These are phyloP conservation scores for Murraya koenigii DNA, from an alignment of 345 rosid species.

Conservation along the genomic window DNA sequence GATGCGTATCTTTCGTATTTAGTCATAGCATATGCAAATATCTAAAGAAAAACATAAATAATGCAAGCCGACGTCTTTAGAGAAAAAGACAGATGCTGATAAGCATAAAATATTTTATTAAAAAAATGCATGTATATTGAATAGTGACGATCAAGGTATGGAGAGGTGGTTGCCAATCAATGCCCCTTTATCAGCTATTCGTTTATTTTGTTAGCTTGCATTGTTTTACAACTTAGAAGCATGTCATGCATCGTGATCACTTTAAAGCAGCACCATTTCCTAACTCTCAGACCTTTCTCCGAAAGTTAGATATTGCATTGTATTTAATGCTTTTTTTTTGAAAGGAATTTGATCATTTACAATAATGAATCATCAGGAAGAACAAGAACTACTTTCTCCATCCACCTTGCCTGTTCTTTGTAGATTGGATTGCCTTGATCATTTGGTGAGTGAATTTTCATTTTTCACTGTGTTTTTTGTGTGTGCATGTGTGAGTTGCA, in stretches of 20 bases:
- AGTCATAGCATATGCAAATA: background rate
- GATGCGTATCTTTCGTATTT: background rate
- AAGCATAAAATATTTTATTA: no score
- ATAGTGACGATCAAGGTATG: constrained; percentile 20
- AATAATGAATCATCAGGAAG: constrained; percentile 15
- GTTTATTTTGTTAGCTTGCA: background rate
- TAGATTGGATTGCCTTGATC: constrained; percentile 39
- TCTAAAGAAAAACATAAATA: background rate
- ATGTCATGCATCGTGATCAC: background rate
- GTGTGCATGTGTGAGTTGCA: no score
- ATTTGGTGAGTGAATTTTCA: constrained; percentile 21
- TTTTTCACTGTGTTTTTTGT: no score
- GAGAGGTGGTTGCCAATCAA: constrained; percentile 19
- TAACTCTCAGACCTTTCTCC: background rate
- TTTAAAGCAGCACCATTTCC: background rate
- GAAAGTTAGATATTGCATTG: background rate
- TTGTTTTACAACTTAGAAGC: background rate
- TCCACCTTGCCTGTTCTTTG: constrained; percentile 29
- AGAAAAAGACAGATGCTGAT: background rate
- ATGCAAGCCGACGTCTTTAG: background rate
- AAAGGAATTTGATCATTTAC: background rate
- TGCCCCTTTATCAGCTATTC: background rate
- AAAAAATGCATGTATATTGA: background rate
- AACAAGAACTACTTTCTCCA: constrained; percentile 3
- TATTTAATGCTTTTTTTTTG: background rate